Base-by-base conservation (phyloP, 176 grass and related monocot genomes). In the Ensete glaucum region DNA sequence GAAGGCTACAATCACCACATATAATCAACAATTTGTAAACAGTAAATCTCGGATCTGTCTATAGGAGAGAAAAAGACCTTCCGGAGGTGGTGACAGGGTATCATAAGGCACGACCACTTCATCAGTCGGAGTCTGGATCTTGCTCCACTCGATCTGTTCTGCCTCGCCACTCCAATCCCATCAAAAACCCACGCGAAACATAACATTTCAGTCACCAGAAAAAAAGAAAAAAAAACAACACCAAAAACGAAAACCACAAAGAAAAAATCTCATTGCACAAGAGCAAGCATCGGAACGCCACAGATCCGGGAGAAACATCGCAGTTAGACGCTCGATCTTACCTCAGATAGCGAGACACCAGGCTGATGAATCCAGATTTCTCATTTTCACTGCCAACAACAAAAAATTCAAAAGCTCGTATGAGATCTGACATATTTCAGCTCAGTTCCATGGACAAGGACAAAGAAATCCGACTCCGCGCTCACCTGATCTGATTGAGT, bases 81-180 rank as follows among this genome's bases (percentile, higher is more conserved):
- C 90, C 3, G 88, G 82, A 69, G 86, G 58, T 16, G 83, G 76
- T 60, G 82, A 54, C 53, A 94, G 69, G 79, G 64, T 89, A 62
- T 93, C 88, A 72, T 99, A 94, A 2, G 95, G 88, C 79, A 99
- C 81, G 67, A 99, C 88, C 17, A 94, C 95, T 73, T 99, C 88
- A 53, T 91, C 95, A 71, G 95, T 99, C 16, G 90, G 95, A 68
- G 95, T 99, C 81, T 99, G 88, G 86, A 99, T 99, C 88, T 91
- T 99, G 67, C 88, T 86, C 95, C 95, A 99, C 65, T 99, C 95
- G 58, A 99, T 94, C 82, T 94, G 88, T 75, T 94, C 90, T 43
- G 86, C 95, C 62, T 94, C 95, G 9, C 88, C 88, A 65, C 95
- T 99, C 69, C 29, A 59, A 53, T 1, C 60, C 2, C 59, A 53